Conservation (phyloP, 768 basidiomycete genomes). For the Russula foetens region DNA sequence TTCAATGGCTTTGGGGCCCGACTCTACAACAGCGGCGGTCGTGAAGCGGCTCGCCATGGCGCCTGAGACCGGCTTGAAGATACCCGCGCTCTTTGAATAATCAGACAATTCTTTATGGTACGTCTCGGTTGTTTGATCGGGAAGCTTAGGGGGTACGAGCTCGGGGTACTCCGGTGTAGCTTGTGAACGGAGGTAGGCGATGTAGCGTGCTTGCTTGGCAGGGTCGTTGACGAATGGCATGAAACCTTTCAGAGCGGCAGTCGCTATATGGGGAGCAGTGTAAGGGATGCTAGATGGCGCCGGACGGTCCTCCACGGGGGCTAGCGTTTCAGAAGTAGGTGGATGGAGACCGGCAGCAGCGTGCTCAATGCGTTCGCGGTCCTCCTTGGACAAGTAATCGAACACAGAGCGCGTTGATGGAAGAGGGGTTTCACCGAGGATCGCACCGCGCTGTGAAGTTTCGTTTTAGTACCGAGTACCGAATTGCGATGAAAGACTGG, state of each 20-base stretch:
- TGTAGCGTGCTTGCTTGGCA: slow-evolving; percentile 79
- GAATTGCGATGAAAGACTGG: too few species aligned
- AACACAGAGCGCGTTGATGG: slow-evolving; percentile 77
- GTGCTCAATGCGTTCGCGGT: slow-evolving; percentile 73
- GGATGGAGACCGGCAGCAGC: slow-evolving; percentile 33
- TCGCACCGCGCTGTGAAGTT: slow-evolving; percentile 56
- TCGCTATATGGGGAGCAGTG: slow-evolving; percentile 70
- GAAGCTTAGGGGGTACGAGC: slow-evolving; percentile 42
- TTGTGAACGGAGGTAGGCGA: slow-evolving; percentile 70
- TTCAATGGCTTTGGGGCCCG: slow-evolving; percentile 51
- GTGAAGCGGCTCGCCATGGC: slow-evolving; percentile 96
- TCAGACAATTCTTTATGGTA: slow-evolving; percentile 81
- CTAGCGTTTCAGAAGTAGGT: slow-evolving; percentile 24
- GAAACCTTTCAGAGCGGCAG: slow-evolving; percentile 83
- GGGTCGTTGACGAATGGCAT: slow-evolving; percentile 78
- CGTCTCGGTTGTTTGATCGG: slow-evolving; percentile 52
- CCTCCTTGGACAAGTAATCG: slow-evolving; percentile 90
- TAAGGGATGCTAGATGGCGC: slow-evolving; percentile 29
- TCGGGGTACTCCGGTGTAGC: slow-evolving; percentile 38
- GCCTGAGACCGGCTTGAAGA: slow-evolving; percentile 88
- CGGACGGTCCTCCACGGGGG: slow-evolving; percentile 21
- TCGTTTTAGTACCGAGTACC: not conserved
- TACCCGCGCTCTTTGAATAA: slow-evolving; percentile 76
- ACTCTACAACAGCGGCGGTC: slow-evolving; percentile 64
- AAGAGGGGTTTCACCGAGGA: slow-evolving; percentile 76